phyloP scores from a whole-genome alignment of 495 filamentous ascomycete genomes.

The Physcia stellaris region DNA sequence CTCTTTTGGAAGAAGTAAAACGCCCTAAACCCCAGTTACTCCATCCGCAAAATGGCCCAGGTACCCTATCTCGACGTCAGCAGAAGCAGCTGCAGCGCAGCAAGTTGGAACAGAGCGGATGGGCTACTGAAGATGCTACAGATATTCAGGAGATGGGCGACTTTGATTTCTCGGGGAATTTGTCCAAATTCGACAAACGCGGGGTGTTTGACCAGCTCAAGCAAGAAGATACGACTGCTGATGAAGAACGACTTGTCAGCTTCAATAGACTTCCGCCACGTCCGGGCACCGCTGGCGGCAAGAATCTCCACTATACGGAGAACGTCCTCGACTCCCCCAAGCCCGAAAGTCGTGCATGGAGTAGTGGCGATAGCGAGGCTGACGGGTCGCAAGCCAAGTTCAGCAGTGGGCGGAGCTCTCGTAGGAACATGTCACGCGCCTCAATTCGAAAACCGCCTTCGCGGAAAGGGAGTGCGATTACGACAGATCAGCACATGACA shows the following conservation, averaged over 20 bases:
- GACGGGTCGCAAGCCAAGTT: constrained; percentile 42
- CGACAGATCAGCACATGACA: constrained; percentile 14
- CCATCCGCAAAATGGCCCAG: too few species aligned
- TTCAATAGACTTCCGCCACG: constrained; percentile 68
- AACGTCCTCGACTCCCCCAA: constrained; percentile 66
- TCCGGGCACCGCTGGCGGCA: constrained; percentile 67
- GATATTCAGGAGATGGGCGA: constrained; percentile 93
- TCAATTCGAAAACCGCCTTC: constrained; percentile 37
- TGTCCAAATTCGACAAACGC: constrained; percentile 90
- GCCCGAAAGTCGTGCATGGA: constrained; percentile 33
- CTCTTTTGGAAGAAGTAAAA: constrained; percentile 54
- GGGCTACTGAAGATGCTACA: constrained; percentile 92
- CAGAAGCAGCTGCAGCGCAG: constrained; percentile 38
- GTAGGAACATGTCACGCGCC: constrained; percentile 36
- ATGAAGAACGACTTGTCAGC: constrained; percentile 75
- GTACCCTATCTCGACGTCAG: too few species aligned
- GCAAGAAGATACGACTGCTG: constrained; percentile 74
- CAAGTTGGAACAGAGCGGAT: constrained; percentile 57
- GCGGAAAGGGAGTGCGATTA: constrained; percentile 46
- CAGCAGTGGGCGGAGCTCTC: constrained; percentile 40
- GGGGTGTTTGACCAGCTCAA: constrained; percentile 78
- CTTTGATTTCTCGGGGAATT: constrained; percentile 78
- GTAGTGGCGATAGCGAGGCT: constrained; percentile 56
- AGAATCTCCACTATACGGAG: constrained; percentile 83
- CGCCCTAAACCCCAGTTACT: constrained; percentile 19